Percentiles rank a stretch among this genome's conserved stretches.
Evolutionary conservation across 345 rosid species (phyloP).

Genomic region (Gossypium thurberi): DNA sequence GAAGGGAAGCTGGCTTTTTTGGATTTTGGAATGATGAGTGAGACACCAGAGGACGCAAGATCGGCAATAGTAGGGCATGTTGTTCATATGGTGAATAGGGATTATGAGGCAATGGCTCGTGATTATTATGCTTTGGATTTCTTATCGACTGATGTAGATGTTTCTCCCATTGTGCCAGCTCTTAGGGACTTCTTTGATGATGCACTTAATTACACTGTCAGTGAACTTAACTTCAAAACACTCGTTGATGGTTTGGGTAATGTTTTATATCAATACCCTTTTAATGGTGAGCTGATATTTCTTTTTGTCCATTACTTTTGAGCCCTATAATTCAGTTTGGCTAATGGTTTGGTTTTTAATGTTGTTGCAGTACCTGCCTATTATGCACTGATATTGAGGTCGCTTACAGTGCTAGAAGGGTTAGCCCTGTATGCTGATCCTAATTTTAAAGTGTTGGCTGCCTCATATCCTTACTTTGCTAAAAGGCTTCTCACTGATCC

Average conservation of each 20-base stretch:
- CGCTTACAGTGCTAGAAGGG: constrained; percentile 95
- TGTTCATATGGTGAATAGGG: constrained; percentile 93
- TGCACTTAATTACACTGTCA: constrained; percentile 82
- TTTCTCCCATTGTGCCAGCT: constrained; percentile 88
- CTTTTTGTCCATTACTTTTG: not conserved
- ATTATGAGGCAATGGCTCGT: constrained; percentile 96
- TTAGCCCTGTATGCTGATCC: constrained; percentile 91
- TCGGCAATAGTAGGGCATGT: constrained; percentile 88
- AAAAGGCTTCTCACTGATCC: constrained; percentile 98
- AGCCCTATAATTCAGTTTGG: not conserved
- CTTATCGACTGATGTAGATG: constrained; percentile 81
- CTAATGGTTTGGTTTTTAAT: constrained; percentile 19
- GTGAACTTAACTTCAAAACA: constrained; percentile 89
- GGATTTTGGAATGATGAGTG: constrained; percentile 99
- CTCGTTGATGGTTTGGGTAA: constrained; percentile 90
- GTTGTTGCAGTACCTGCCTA: constrained; percentile 78
- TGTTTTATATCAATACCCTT: constrained; percentile 85
- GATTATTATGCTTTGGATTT: constrained; percentile 88
- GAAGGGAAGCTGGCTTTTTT: constrained; percentile 97
- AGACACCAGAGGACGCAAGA: constrained; percentile 98
- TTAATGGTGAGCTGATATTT: constrained; percentile 45
- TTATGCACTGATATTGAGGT: constrained; percentile 87
- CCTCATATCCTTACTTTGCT: constrained; percentile 94
- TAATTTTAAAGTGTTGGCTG: constrained; percentile 86
- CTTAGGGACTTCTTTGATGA: constrained; percentile 84